Evolutionary conservation across 176 grass and related monocot genomes (phyloP).

Genomic region (Oryza nivara): DNA sequence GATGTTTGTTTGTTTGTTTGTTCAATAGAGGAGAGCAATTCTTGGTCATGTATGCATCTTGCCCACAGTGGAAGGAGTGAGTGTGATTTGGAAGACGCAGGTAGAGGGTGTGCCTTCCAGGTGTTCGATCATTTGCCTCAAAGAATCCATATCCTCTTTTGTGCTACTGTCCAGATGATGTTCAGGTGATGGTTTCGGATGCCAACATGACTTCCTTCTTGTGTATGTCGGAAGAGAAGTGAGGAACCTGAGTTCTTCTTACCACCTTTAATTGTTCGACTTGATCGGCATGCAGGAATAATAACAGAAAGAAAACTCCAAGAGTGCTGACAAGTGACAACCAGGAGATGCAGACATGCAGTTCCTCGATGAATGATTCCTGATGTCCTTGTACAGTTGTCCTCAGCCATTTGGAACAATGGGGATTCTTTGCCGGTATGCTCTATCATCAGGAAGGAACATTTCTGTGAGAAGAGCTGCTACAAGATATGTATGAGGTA

Average conservation of each 20-base stretch:
- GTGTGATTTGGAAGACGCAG: background rate
- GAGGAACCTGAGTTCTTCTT: conserved; percentile 7
- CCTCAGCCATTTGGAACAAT: conserved; percentile 4
- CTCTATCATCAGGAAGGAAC: conserved; percentile 18
- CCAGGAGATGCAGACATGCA: background rate
- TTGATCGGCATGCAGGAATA: background rate
- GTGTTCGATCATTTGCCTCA: conserved; percentile 26
- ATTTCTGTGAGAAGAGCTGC: background rate
- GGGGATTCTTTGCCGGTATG: background rate
- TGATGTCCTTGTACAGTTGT: background rate
- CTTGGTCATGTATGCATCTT: background rate
- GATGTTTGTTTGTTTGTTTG: background rate
- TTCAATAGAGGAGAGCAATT: background rate
- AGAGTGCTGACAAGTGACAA: background rate
- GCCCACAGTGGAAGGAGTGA: background rate
- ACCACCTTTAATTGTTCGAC: background rate
- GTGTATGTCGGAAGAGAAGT: conserved; percentile 21
- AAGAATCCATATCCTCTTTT: background rate
- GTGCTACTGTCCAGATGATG: background rate
- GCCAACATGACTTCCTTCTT: background rate
- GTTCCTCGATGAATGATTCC: background rate
- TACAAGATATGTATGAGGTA: conserved; percentile 13
- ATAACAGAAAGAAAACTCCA: background rate
- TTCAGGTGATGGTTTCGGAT: background rate
- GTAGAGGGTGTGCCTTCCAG: background rate